Conservation (phyloP, 345 rosid species). For the Brassica nigra region DNA sequence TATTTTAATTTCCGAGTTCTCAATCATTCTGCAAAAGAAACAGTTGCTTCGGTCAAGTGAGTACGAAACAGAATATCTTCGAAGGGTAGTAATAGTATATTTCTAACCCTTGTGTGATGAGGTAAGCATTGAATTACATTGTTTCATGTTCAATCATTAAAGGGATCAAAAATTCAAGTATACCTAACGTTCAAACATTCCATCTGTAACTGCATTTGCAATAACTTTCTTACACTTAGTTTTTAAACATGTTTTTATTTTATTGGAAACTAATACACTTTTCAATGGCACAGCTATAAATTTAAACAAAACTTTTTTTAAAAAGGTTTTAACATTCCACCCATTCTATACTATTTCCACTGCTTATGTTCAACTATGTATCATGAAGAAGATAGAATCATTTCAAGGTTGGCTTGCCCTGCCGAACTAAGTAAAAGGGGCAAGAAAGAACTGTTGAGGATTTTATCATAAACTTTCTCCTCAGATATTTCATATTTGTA, state of each 20-base stretch:
- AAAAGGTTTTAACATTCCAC: background rate
- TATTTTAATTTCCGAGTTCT: background rate
- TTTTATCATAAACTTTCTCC: background rate
- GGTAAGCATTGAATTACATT: background rate
- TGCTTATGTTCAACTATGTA: background rate
- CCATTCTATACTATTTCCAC: background rate
- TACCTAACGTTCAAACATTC: background rate
- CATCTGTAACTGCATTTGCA: background rate
- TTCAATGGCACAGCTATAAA: background rate
- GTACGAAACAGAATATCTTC: background rate
- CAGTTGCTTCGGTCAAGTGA: background rate
- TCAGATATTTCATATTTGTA: conserved; percentile 21
- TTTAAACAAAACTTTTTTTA: background rate
- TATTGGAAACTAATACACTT: background rate
- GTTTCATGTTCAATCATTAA: background rate
- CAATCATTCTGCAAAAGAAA: background rate
- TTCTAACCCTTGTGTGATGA: background rate
- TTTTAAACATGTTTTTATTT: background rate
- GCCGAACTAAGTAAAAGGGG: background rate
- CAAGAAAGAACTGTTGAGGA: background rate
- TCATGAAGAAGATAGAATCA: background rate
- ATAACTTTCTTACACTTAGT: background rate
- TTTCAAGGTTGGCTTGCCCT: background rate
- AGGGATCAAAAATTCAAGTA: background rate
- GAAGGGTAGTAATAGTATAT: background rate